Evolutionary conservation across 2,329 filamentous ascomycete genomes (phyloP), one percentile per base, ranked within the genome.

Genomic region (Mycocentrospora acerina): DNA sequence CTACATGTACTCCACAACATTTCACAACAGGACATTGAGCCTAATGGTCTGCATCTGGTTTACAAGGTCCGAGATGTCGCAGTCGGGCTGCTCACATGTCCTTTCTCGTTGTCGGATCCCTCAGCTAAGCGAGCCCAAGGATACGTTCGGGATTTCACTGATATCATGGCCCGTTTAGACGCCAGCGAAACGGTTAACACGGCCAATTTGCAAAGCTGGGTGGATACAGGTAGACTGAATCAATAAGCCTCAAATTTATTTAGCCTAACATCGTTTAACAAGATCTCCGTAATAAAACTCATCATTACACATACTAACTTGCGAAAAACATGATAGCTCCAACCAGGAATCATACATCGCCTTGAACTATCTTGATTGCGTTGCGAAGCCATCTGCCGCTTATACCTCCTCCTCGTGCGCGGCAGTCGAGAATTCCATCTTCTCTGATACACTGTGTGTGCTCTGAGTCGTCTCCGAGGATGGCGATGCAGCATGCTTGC

Each of bases 401-500:
- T 18, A 28, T 9, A 29, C 17, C 17, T 35, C 29, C 16, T 35
- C 33, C 4, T 29, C 25, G 9, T 29, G 17, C 12, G 26, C 24
- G n/a, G 16, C 16, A 22, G 16, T 10, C 11, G 10, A 10, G 7
- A 28, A 17, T 25, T 22, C 25, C 12, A 4, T 22, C 15, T 35
- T 35, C 25, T 35, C 24, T 16, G 32, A 16, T 10, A 29, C 15
- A 25, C 33, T 35, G 8, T 6, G 17, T 15, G 33, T 17, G 15
- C 16, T 35, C 13, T 29, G 14, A 10, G 25, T 17, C 7, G n/a
- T 29, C 33, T 29, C 33, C 14, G 15, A 24, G n/a, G 25, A 35
- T 26, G 35, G 24, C 9, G 33, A 24, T n/a, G 67, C 67, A 22
- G 59, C 57, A 7, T 71, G 63, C 1, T 43, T 26, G 3, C 42